Evolutionary conservation across 1,284 basidiomycete genomes (phyloP).

Genomic region (Cryptococcus maquisensis): DNA sequence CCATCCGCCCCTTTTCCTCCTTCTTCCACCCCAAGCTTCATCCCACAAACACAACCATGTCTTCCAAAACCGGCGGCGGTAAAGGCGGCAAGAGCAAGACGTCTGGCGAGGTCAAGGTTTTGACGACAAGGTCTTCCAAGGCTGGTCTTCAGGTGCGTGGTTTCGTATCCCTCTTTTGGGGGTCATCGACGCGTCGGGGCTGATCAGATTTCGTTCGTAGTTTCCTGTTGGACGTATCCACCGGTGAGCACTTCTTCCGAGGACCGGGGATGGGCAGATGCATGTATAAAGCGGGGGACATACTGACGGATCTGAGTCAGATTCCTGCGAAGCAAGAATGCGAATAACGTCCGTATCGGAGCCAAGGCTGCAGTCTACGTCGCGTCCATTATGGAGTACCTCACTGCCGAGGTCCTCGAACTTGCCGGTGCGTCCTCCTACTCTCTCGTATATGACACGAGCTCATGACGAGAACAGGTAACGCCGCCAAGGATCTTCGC

Average conservation of each 20-base stretch:
- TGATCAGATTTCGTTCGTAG: slow-evolving; percentile 13
- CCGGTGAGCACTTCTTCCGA: slow-evolving; percentile 20
- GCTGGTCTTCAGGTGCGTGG: slow-evolving; percentile 73
- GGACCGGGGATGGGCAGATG: background rate
- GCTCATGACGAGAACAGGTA: slow-evolving; percentile 59
- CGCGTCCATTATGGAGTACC: slow-evolving; percentile 51
- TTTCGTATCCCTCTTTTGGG: slow-evolving; percentile 4
- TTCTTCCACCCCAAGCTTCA: background rate
- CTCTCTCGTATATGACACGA: background rate
- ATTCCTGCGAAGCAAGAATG: slow-evolving; percentile 87
- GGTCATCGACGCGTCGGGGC: slow-evolving; percentile 1
- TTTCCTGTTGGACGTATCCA: slow-evolving; percentile 48
- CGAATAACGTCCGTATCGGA: slow-evolving; percentile 68
- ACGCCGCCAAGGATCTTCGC: slow-evolving; percentile 91
- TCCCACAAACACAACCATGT: slow-evolving; percentile 27
- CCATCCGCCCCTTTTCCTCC: slow-evolving; percentile 8
- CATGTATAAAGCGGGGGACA: background rate
- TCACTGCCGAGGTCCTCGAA: slow-evolving; percentile 51
- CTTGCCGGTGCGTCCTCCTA: slow-evolving; percentile 45
- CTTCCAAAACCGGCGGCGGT: slow-evolving; percentile 45
- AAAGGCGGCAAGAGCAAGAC: slow-evolving; percentile 53
- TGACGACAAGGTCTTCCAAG: slow-evolving; percentile 71
- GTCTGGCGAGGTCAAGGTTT: slow-evolving; percentile 48
- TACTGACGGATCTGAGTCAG: slow-evolving; percentile 49
- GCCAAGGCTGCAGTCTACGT: slow-evolving; percentile 51